Evolutionary conservation across 2,329 filamentous ascomycete species (phyloP), one percentile per base, ranked within the genome.

Genomic region (Diaporthe caulivora): DNA sequence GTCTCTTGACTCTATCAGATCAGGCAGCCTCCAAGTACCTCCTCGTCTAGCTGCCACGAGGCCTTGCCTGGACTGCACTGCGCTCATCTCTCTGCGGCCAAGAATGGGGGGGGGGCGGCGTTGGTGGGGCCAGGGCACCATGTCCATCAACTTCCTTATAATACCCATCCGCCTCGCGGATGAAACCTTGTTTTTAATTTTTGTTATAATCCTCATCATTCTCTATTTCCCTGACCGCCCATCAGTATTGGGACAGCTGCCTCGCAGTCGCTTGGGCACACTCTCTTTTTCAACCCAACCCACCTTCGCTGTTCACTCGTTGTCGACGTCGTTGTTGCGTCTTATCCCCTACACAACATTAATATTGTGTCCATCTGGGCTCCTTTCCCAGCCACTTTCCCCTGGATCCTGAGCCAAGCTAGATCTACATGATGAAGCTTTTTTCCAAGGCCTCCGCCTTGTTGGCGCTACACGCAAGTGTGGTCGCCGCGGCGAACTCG

Each of bases 401-500:
- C 26, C 51, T 9, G 29, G 21, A 49, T 29, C n/a, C 53, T 13
- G 57, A 44, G 24, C 42, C 37, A 40, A 29, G 24, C 18, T 24
- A 69, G 31, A 47, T 17, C 40, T 29, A 47, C 71, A 70, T 49
- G 24, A 75, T 75, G 57, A 74, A 76, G 42, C 71, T 75, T 47
- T 68, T 71, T 42, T 75, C 72, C 34, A 60, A 60, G 55, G 70
- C 71, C 29, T 57, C 69, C 60, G 75, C 68, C 49, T 58, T 72
- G 34, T 58, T 75, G 70, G 74, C 73, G 55, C 51, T 74, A 44
- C 68, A 72, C 31, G 72, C 65, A 42, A 73, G 64, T 70, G 62
- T 73, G n/a, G 71, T 67, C 8, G 47, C 72, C 31, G 76, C 76
- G 31, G 78, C 76, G 34, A 62, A 77, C 62, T 77, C 79, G 5